phyloP scores from a whole-genome alignment of 306 rosid species.

The Urtica urens region DNA sequence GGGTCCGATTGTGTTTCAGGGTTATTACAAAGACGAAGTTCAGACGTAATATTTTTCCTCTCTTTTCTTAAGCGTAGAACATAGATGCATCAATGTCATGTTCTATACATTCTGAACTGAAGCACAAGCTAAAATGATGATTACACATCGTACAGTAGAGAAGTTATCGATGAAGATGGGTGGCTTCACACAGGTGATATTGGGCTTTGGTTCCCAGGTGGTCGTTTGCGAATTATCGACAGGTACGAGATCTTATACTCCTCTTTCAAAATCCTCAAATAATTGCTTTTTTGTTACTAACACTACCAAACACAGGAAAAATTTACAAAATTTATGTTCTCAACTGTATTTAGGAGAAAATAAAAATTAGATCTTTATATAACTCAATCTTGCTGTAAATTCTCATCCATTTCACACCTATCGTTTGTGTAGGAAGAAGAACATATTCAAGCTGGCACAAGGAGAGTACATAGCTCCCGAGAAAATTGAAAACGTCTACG shows the following conservation, averaged over 20 bases:
- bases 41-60: conserved; percentile 57
- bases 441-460: conserved; percentile 98
- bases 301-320: too few relatives aligned
- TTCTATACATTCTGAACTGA: conserved; percentile 1
- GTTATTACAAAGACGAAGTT: conserved; percentile 83
- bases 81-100: conserved; percentile 9
- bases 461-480: conserved; percentile 99
- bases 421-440: conserved; percentile 64
- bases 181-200: conserved; percentile 98
- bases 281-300: background rate
- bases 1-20: conserved; percentile 82
- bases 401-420: background rate
- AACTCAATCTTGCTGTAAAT: background rate
- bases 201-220: conserved; percentile 79
- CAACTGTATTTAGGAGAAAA: background rate
- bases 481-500: conserved; percentile 90
- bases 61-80: too few relatives aligned
- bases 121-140: conserved; percentile 16
- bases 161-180: conserved; percentile 77
- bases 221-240: conserved; percentile 91
- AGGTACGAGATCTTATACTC: conserved; percentile 41
- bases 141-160: conserved; percentile 64
- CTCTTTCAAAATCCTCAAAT: background rate
- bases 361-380: too few relatives aligned
- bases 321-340: background rate